A percentile compares a stretch with the other conserved stretches of the same genome.
Evolutionary conservation across 192 early-diverging fungal species (phyloP).

Genomic region (Podila minutissima): DNA sequence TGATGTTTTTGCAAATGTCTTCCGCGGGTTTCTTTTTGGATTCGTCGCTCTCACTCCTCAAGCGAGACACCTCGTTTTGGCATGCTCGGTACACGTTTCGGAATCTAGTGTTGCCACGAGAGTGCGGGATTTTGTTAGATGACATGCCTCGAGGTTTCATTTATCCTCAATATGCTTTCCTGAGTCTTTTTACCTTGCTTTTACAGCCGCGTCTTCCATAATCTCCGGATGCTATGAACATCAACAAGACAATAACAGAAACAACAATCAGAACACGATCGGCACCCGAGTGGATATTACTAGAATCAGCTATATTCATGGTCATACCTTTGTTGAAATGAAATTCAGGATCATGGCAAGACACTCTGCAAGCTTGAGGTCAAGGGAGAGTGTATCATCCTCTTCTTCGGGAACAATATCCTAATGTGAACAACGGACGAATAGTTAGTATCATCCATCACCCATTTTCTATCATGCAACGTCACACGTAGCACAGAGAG

Average conservation of each 20-base stretch:
- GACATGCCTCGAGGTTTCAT: constrained; percentile 12
- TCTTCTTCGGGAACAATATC: constrained; percentile 14
- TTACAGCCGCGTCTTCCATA: background rate
- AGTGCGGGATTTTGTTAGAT: background rate
- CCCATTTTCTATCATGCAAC: too few species aligned
- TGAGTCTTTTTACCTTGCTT: background rate
- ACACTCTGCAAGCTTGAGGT: constrained; percentile 38
- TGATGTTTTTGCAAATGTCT: background rate
- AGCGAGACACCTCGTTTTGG: constrained; percentile 18
- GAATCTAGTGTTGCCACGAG: constrained; percentile 15
- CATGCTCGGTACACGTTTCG: constrained; percentile 20
- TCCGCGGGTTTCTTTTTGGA: constrained; percentile 5
- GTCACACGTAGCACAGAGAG: background rate
- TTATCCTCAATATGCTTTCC: background rate
- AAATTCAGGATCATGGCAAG: constrained; percentile 13
- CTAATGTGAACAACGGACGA: background rate
- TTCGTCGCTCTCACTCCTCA: background rate
- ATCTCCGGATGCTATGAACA: background rate
- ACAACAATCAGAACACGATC: background rate
- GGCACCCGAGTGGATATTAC: background rate
- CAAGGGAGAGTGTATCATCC: background rate
- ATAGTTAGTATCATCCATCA: background rate
- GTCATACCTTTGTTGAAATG: constrained; percentile 20
- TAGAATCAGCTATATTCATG: background rate
- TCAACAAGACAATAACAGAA: background rate